A percentile compares a stretch with the other conserved stretches of the same genome.
Evolutionary conservation across 1,139 yeast genomes (phyloP).

Genomic region (Kodamaea fungicola): DNA sequence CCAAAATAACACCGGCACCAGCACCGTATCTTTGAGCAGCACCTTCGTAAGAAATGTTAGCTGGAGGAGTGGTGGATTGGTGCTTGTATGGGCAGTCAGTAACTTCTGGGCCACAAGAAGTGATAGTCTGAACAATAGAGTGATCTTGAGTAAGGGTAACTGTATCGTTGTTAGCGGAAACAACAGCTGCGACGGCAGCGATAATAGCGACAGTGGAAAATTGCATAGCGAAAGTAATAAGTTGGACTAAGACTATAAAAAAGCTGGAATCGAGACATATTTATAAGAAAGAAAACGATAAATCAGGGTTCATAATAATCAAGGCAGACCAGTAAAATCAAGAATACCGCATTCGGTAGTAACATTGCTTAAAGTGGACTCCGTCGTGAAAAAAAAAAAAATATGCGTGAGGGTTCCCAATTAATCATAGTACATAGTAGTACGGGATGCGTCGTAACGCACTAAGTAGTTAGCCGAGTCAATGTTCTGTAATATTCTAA

Average conservation of each 20-base stretch:
- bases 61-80: conserved; percentile 16
- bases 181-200: conserved; percentile 25
- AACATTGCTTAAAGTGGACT: too few relatives aligned
- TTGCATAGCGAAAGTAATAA: conserved; percentile 28
- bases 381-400: too few relatives aligned
- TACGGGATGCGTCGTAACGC: too few relatives aligned
- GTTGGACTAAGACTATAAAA: conserved; percentile 14
- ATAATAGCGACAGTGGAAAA: conserved; percentile 21
- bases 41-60: conserved; percentile 20
- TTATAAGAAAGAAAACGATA: not conserved
- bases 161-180: conserved; percentile 13
- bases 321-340: too few relatives aligned
- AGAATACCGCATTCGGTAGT: too few relatives aligned
- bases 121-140: conserved; percentile 25
- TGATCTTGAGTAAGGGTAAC: conserved; percentile 17
- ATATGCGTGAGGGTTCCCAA: too few relatives aligned
- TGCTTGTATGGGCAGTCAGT: conserved; percentile 24
- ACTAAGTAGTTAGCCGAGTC: too few relatives aligned
- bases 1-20: conserved; percentile 27
- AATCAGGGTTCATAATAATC: too few relatives aligned
- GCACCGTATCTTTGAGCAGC: conserved; percentile 21
- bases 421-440: too few relatives aligned
- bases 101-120: conserved; percentile 22
- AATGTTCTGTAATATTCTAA: too few relatives aligned
- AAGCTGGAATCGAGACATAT: conserved; percentile 1